Base-by-base conservation (phyloP, 2,329 filamentous ascomycete species). In the Metarhizium robertsii region DNA sequence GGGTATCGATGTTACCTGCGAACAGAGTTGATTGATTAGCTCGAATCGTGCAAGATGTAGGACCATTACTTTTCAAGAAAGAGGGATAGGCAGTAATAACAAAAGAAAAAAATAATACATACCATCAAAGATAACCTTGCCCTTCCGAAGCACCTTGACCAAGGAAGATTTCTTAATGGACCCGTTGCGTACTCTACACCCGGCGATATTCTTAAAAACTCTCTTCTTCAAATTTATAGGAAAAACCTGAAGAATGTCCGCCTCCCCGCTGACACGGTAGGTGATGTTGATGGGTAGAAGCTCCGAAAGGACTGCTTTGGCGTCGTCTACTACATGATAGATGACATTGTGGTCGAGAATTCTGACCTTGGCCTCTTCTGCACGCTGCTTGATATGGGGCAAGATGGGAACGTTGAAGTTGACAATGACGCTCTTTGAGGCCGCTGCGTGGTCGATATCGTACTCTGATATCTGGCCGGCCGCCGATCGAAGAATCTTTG, bases 311-410 rank as follows among this genome's bases (percentile, higher is more conserved):
- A 81, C 78, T 1, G 74, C 78, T 67, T 81, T 85, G 52, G 90
- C 83, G 53, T 88, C 85, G 66, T 94, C 89, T 2, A 86, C 76
- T 3, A 92, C 76, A 57, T 87, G 83, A 69, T 95, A 94, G 68
- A 95, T 95, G 68, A 95, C 85, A 61, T 87, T 95, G 68, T 94
- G 86, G 61, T 96, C 85, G 52, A 97, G 73, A 53, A 99, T 87
- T 57, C 76, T 77, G 55, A 99, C 91, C 20, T 85, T 84, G 50
- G 83, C 78, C 8, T 80, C 73, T 58, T 88, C 83, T 2, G 94
- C 92, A 61, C 87, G 73, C 13, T 81, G 79, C 58, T 79, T 77
- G 61, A 96, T 87, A 53, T 85, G 76, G 7, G 80, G 78, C 1
- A 88, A 83, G 7, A 91, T 75, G 0, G 80, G 63, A 51, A 82